Evolutionary conservation across 73 alveolate species (phyloP).

Genomic region (Paramecium sonneborni): DNA sequence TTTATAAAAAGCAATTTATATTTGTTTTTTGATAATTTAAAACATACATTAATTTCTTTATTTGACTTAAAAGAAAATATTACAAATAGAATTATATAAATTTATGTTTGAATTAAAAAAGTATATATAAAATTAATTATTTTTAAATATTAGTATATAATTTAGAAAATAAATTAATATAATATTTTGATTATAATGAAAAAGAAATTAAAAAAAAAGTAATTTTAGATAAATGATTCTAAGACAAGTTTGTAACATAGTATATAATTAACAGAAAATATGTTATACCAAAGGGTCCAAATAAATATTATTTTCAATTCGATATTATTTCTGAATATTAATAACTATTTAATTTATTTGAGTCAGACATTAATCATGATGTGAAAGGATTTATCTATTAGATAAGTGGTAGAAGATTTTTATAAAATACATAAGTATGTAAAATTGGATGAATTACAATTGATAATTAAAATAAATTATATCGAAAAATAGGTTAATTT

Average conservation of each 20-base stretch:
- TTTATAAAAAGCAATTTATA: background rate
- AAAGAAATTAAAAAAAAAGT: background rate
- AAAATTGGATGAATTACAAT: slow-evolving; percentile 27
- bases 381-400: background rate
- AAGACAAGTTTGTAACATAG: background rate
- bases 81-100: background rate
- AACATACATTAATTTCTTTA: background rate
- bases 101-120: background rate
- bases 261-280: background rate
- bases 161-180: background rate
- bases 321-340: background rate
- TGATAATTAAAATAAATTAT: background rate
- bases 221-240: background rate
- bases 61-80: background rate
- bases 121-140: background rate
- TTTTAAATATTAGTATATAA: background rate
- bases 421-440: background rate
- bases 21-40: background rate
- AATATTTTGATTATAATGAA: background rate
- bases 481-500: background rate
- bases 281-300: background rate
- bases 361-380: background rate
- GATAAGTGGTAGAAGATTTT: background rate
- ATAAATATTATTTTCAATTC: background rate
- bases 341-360: background rate